Evolutionary conservation across 306 rosid species (phyloP), one percentile per base, ranked within the genome.

Genomic region (Chamaecrista fasciculata): DNA sequence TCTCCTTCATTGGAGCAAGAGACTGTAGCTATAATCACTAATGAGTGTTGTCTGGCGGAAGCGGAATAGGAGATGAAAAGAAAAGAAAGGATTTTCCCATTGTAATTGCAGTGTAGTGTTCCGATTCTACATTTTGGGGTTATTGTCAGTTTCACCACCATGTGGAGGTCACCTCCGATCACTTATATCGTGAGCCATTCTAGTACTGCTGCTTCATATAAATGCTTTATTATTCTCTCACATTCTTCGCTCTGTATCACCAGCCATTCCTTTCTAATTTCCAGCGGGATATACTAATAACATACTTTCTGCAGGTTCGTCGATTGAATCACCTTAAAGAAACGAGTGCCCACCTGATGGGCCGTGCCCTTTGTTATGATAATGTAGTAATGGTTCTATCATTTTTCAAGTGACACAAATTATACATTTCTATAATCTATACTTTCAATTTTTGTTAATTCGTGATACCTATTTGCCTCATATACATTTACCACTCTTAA

Each of bases 111-210:
- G n/a, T 14, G 19, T 6, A 53, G 19, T 12, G 61, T 53, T 15
- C 4, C 20, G n/a, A 26, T 53, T 56, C 18, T 7, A 12, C 37
- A 25, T 55, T 8, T 15, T 28, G 33, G 62, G 21, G 5, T 56
- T 56, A 37, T 37, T 15, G 2, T n/a, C 1, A 31, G 43, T 18
- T 16, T 47, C 44, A 50, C 29, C 5, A 48, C 3, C 42, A 64
- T 64, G 85, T 77, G 77, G 85, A 77, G 75, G 19, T 66, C 42
- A 50, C 67, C 75, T 52, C 78, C 72, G 51, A 15, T 81, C 48
- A 65, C 78, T 21, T 39, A 47, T 18, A 66, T 81, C 24, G 80
- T 77, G 36, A 81, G 82, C 9, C 2, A n/a, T n/a, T n/a, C n/a
- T n/a, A n/a, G n/a, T n/a, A n/a, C n/a, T n/a, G n/a, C n/a, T n/a